Evolutionary conservation across 2,329 filamentous ascomycete genomes (phyloP), one percentile per base, ranked within the genome.

Genomic region (Cordyceps farinosa): DNA sequence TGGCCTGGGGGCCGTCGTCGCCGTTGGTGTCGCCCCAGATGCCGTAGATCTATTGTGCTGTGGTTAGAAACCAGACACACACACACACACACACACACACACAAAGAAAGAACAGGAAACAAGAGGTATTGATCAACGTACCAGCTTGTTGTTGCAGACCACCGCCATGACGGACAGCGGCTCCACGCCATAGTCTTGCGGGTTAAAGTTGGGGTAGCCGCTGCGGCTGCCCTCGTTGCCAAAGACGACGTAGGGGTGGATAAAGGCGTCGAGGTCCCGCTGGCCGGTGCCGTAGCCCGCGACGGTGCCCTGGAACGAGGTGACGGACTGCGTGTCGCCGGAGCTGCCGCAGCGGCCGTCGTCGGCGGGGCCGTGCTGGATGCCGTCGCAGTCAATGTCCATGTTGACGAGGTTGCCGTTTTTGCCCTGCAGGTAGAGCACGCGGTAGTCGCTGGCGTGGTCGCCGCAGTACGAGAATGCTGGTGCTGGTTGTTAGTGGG

Each of bases 21-120:
- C 84, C 85, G 65, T 88, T 87, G 40, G 80, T 82, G 66, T 88
- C 84, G 27, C 84, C 85, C 84, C 84, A 88, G 56, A 85, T 72
- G 5, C 81, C 82, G 67, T 85, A 85, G 62, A 65, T 62, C 63
- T 65, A 50, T n/a, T 8, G 11, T 38, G 9, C 34, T 38, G 34
- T 38, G 22, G 22, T 22, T 22, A 22, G 22, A 22, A 22, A 22
- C 22, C 22, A 22, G 22, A 22, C 22, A 22, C 22, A 22, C 22
- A 22, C 22, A 22, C 22, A 22, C 22, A 22, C 22, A 22, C 22
- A 22, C 22, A 22, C 22, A 22, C 22, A 22, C 22, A 22, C 22
- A 22, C 22, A 22, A 22, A 15, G 15, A 5, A 10, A 38, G 36
- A 11, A 38, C 3, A 40, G 13, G 38, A 40, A 40, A 15, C 9